These are phyloP conservation scores for Ambispora gerdemannii DNA, from an alignment of 192 early-diverging fungal species.

Conservation along the genomic window DNA sequence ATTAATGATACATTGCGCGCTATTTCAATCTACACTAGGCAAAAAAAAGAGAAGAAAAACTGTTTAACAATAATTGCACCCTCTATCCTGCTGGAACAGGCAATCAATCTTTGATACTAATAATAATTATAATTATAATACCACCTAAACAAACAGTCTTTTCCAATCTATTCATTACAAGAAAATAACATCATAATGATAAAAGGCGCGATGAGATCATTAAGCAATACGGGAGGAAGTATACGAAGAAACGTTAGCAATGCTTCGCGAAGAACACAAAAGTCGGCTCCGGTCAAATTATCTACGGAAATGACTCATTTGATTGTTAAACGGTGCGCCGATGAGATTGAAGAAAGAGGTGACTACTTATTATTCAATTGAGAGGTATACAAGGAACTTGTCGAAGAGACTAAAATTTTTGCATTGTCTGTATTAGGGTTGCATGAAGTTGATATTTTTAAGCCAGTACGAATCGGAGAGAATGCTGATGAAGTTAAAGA, in stretches of 20 bases:
- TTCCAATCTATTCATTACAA: background rate
- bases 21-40: too few species aligned
- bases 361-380: too few species aligned
- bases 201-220: background rate
- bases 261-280: background rate
- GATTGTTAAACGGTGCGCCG: conserved; percentile 23
- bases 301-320: conserved; percentile 18
- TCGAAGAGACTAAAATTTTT: background rate
- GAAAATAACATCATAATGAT: background rate
- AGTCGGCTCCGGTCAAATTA: background rate
- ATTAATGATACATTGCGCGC: too few species aligned
- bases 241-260: background rate
- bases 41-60: too few species aligned
- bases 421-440: conserved; percentile 3
- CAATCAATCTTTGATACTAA: background rate
- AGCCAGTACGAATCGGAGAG: conserved; percentile 22
- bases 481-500: conserved; percentile 12
- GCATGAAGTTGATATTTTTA: conserved; percentile 27
- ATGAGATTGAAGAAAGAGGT: conserved; percentile 25
- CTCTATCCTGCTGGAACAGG: background rate
- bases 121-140: background rate
- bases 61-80: too few species aligned
- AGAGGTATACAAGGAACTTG: too few species aligned
- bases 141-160: background rate
- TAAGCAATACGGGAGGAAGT: background rate